Evolutionary conservation across 768 basidiomycete species (phyloP).

Genomic region (Thelephora ganbajun): DNA sequence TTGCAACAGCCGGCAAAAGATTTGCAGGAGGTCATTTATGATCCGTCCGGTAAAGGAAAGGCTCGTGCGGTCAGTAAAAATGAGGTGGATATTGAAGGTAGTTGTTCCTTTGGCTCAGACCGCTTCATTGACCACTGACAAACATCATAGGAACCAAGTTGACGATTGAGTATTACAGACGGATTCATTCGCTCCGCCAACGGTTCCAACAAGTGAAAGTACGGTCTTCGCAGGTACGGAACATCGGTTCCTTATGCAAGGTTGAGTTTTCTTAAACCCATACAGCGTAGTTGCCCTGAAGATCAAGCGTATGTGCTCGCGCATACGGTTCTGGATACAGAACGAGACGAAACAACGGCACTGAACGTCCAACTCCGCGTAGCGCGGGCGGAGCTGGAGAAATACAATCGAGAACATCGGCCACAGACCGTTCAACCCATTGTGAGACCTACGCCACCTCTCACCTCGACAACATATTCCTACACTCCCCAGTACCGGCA

Average conservation of each 20-base stretch:
- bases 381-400: conserved; percentile 51
- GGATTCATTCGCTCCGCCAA: conserved; percentile 38
- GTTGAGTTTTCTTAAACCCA: not conserved
- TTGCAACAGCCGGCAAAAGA: conserved; percentile 67
- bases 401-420: conserved; percentile 57
- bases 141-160: conserved; percentile 46
- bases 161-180: conserved; percentile 50
- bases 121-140: conserved; percentile 4
- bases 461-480: conserved; percentile 7
- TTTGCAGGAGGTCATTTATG: conserved; percentile 20
- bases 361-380: conserved; percentile 47
- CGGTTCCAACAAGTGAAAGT: conserved; percentile 43
- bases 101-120: conserved; percentile 4
- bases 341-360: conserved; percentile 45
- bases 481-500: conserved; percentile 14
- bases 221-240: conserved; percentile 43
- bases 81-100: conserved; percentile 39
- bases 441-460: conserved; percentile 6
- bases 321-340: conserved; percentile 49
- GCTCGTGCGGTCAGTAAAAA: conserved; percentile 36
- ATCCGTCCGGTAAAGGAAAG: conserved; percentile 39
- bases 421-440: conserved; percentile 16
- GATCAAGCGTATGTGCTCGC: conserved; percentile 52
- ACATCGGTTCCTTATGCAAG: not conserved
- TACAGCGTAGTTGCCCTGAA: conserved; percentile 45